These are phyloP conservation scores for Rhodofomes roseus DNA, from an alignment of 1,284 basidiomycete genomes.

Conservation along the genomic window DNA sequence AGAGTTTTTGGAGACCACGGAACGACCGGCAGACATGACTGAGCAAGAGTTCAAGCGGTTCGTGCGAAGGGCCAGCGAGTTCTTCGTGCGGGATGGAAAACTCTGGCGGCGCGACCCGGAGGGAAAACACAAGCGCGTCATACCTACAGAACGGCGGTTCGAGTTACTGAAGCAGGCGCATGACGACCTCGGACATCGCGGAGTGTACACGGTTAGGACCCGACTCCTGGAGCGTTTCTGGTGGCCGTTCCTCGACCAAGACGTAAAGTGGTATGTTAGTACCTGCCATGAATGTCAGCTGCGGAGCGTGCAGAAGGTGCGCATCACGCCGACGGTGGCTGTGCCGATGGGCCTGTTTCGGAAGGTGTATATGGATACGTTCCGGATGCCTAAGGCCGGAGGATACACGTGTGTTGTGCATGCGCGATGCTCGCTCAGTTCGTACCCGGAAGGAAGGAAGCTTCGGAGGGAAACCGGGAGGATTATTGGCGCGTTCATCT, in stretches of 20 bases:
- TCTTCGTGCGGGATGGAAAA: neutral
- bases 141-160: neutral
- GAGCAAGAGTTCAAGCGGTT: neutral
- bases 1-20: neutral
- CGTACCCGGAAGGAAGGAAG: slow-evolving; percentile 17
- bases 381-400: slow-evolving; percentile 11
- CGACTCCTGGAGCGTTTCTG: slow-evolving; percentile 16
- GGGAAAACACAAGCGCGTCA: neutral
- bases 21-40: neutral
- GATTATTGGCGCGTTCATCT: slow-evolving; percentile 21
- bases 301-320: slow-evolving; percentile 16
- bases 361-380: slow-evolving; percentile 32
- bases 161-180: slow-evolving; percentile 10
- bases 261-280: slow-evolving; percentile 18
- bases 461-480: slow-evolving; percentile 8
- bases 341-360: slow-evolving; percentile 28
- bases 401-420: slow-evolving; percentile 1
- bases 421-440: slow-evolving; percentile 11
- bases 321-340: slow-evolving; percentile 31
- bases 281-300: slow-evolving; percentile 37
- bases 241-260: slow-evolving; percentile 17
- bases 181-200: slow-evolving; percentile 20
- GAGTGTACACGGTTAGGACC: slow-evolving; percentile 9
- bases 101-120: neutral
- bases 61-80: neutral